A percentile compares a stretch with the other conserved stretches of the same genome.
Conservation (phyloP, 495 filamentous ascomycete genomes). For the Talaromyces borbonicus region DNA sequence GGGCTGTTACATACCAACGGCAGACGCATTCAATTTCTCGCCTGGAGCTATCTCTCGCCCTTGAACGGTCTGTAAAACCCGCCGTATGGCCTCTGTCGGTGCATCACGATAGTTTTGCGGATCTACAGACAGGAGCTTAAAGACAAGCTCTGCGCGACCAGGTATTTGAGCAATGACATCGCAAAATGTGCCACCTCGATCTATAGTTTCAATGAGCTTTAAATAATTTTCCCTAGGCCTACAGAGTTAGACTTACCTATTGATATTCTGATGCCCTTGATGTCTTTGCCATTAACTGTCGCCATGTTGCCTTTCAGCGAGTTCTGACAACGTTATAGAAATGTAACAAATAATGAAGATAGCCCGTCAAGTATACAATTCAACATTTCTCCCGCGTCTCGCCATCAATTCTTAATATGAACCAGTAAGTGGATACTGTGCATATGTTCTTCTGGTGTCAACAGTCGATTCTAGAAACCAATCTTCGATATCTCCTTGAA, state of each 20-base stretch:
- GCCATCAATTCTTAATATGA: not conserved
- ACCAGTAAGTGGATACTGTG: not conserved
- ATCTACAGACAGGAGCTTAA: slow-evolving; percentile 87
- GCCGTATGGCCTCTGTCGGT: slow-evolving; percentile 82
- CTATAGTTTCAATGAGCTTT: too few species aligned
- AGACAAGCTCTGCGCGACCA: slow-evolving; percentile 59
- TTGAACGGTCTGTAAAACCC: slow-evolving; percentile 58
- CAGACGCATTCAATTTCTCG: slow-evolving; percentile 1
- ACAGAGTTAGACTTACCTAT: not conserved
- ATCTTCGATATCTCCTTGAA: not conserved
- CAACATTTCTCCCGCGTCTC: too few species aligned
- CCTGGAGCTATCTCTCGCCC: not conserved
- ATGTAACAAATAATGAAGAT: too few species aligned
- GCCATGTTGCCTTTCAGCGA: not conserved
- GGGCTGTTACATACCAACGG: not conserved
- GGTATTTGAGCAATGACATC: slow-evolving; percentile 49
- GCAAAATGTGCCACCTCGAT: slow-evolving; percentile 57
- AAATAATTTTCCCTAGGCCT: too few species aligned
- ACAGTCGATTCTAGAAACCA: not conserved
- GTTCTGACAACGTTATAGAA: too few species aligned
- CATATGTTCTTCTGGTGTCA: not conserved
- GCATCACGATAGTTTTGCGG: slow-evolving; percentile 83
- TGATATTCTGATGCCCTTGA: slow-evolving; percentile 3
- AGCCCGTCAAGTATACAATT: too few species aligned
- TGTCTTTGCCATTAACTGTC: not conserved